A percentile compares a stretch with the other conserved stretches of the same genome.
phyloP scores from a whole-genome alignment of 129 eudicot genomes.

The Flaveria ramosissima region DNA sequence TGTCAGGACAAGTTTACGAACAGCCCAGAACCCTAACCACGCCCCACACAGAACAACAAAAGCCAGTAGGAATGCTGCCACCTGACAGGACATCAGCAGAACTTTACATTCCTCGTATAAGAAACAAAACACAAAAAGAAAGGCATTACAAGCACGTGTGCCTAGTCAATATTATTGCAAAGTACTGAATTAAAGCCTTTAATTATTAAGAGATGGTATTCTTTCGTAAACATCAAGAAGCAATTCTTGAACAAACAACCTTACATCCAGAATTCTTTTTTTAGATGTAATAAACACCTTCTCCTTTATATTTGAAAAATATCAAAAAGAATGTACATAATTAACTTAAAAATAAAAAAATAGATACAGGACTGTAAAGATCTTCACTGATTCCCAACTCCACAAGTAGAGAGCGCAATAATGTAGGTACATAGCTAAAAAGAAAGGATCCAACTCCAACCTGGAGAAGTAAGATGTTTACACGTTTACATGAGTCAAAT shows the following conservation, averaged over 20 bases:
- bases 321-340: background rate
- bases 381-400: conserved; percentile 86
- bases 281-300: too few relatives aligned
- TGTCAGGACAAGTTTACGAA: conserved; percentile 75
- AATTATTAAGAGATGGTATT: too few relatives aligned
- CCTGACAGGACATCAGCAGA: conserved; percentile 44
- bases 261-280: too few relatives aligned
- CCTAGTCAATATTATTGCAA: too few relatives aligned
- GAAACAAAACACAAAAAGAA: background rate
- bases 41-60: conserved; percentile 79
- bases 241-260: too few relatives aligned
- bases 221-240: too few relatives aligned
- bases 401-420: conserved; percentile 53
- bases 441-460: conserved; percentile 81
- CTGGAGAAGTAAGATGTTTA: conserved; percentile 40
- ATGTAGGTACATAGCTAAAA: conserved; percentile 63
- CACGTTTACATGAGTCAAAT: conserved; percentile 13
- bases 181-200: too few relatives aligned
- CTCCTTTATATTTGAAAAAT: too few relatives aligned
- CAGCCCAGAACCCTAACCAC: conserved; percentile 97
- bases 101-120: background rate
- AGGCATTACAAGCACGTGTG: too few relatives aligned
- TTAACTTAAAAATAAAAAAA: conserved; percentile 42
- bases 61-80: conserved; percentile 57
- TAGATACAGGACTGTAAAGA: conserved; percentile 93